Evolutionary conservation across 129 eudicot genomes (phyloP), one percentile per base, ranked within the genome.

Genomic region (Centaurea solstitialis): DNA sequence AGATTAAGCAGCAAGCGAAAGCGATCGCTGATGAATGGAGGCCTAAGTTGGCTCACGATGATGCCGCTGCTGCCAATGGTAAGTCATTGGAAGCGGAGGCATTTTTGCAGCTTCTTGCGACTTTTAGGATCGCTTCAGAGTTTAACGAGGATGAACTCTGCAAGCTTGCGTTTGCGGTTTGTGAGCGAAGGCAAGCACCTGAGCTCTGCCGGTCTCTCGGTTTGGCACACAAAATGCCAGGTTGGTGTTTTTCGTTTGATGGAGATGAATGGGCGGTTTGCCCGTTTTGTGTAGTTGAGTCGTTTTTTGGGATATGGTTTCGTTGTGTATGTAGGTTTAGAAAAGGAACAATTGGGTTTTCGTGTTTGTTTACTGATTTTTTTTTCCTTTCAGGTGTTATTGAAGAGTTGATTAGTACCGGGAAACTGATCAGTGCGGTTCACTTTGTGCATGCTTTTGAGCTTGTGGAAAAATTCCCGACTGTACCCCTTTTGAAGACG

Each of bases 131-230:
- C 83, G 89, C 87, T 68, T 85, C 89, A 28, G 94, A 85, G 88
- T 85, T 87, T 83, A 88, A 76, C 22, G 85, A 87, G 30, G 91
- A 87, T 22, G 94, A 90, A 82, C 89, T 85, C 89, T 90, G 94
- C 89, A 87, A 83, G 88, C 80, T 82, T 68, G 87, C 86, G 75
- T 80, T 90, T 85, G 87, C 83, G 45, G 87, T 87, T 80, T 82
- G 87, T 90, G 85, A 87, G 69, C 85, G 73, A 59, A 76, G 87
- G 83, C 91, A 87, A 85, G 86, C 84, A 76, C 91, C 91, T 85
- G 86, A 74, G 89, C 89, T 90, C 79, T 90, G 90, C 84, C 94
- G 83, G 18, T 85, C 89, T 67, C 94, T 90, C 87, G 91, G 91
- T 68, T 83, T 90, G 84, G 74, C 88, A 50, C 86, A 85, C 86